Evolutionary conservation across 345 rosid species (phyloP).

Genomic region (Nasturtium officinale): DNA sequence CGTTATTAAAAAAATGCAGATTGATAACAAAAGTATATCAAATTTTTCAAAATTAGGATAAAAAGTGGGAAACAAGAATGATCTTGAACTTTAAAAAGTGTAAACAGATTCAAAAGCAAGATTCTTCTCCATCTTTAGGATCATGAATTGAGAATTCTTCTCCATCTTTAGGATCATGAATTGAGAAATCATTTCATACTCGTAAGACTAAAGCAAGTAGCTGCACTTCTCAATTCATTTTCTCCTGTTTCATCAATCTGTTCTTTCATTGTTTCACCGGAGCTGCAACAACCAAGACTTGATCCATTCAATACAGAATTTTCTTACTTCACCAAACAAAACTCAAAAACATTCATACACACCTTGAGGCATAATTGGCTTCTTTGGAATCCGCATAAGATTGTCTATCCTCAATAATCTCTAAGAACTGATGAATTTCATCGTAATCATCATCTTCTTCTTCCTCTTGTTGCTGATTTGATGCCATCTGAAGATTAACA

Average conservation of each 20-base stretch:
- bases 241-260: slow-evolving; percentile 55
- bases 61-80: background rate
- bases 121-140: background rate
- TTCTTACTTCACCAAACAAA: background rate
- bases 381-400: slow-evolving; percentile 73
- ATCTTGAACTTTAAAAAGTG: background rate
- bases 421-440: slow-evolving; percentile 77
- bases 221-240: slow-evolving; percentile 81
- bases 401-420: slow-evolving; percentile 76
- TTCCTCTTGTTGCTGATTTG: slow-evolving; percentile 46
- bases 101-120: background rate
- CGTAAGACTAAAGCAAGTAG: slow-evolving; percentile 81
- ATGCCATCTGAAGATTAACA: slow-evolving; percentile 47
- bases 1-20: background rate
- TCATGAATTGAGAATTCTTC: background rate
- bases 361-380: slow-evolving; percentile 58
- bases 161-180: background rate
- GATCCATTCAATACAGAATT: background rate
- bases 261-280: slow-evolving; percentile 66
- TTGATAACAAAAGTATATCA: background rate
- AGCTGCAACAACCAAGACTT: slow-evolving; percentile 49
- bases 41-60: background rate
- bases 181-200: slow-evolving; percentile 58
- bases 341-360: background rate
- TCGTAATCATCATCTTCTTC: slow-evolving; percentile 54